These are phyloP conservation scores for Rosa chinensis DNA, from an alignment of 306 rosid genomes.

Conservation along the genomic window DNA sequence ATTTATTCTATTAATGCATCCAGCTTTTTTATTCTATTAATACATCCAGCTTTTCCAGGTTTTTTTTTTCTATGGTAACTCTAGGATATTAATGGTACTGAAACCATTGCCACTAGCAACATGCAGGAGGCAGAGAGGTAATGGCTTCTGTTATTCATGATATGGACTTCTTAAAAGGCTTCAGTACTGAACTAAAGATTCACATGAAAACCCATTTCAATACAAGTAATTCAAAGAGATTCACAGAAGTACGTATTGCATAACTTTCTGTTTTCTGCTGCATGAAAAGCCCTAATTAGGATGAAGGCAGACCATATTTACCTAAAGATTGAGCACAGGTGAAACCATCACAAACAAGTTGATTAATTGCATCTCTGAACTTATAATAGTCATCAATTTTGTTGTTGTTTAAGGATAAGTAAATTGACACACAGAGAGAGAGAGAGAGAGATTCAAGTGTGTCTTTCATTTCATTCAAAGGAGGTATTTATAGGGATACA, in stretches of 20 bases:
- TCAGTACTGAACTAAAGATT: conserved; percentile 34
- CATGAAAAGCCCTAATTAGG: too few relatives aligned
- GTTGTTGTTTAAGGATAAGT: too few relatives aligned
- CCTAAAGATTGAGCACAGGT: conserved; percentile 36
- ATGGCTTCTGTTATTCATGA: conserved; percentile 41
- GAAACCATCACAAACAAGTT: conserved; percentile 58
- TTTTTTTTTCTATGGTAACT: conserved; percentile 17
- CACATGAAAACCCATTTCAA: conserved; percentile 11
- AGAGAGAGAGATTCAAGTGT: too few relatives aligned
- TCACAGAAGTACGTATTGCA: too few relatives aligned
- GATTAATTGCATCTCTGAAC: conserved; percentile 65
- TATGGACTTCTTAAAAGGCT: conserved; percentile 22
- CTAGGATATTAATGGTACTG: conserved; percentile 35
- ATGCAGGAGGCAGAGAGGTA: conserved; percentile 25
- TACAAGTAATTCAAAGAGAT: background rate
- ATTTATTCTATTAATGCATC: background rate
- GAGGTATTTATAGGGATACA: too few relatives aligned
- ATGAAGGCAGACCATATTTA: background rate
- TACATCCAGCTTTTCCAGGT: conserved; percentile 18
- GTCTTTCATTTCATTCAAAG: too few relatives aligned
- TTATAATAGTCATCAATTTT: conserved; percentile 60
- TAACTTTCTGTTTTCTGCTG: background rate
- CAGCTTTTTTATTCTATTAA: background rate
- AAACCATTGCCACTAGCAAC: conserved; percentile 39
- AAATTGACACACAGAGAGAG: too few relatives aligned